phyloP scores from a whole-genome alignment of 1,139 yeast genomes.

The Kodamaea suecica region DNA sequence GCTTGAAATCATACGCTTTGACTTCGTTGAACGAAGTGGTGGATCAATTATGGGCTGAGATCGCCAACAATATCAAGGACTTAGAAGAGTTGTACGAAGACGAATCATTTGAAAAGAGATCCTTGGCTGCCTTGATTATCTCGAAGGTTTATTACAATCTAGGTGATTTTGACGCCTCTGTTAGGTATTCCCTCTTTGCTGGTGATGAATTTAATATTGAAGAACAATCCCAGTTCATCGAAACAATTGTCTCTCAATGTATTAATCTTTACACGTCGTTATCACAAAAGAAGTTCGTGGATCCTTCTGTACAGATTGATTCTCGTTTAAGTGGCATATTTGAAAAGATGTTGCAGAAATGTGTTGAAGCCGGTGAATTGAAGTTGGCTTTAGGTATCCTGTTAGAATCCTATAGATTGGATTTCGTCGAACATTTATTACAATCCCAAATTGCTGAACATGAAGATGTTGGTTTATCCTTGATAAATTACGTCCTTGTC shows the following conservation, averaged over 20 bases:
- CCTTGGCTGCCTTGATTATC: constrained; percentile 86
- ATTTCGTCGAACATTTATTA: constrained; percentile 67
- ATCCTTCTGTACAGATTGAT: constrained; percentile 46
- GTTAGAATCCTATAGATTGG: constrained; percentile 82
- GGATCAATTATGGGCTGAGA: constrained; percentile 96
- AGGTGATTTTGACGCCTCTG: constrained; percentile 92
- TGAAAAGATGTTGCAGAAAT: constrained; percentile 82
- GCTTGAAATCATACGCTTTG: constrained; percentile 81
- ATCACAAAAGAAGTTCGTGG: constrained; percentile 54
- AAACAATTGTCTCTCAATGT: constrained; percentile 91
- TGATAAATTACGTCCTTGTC: constrained; percentile 73
- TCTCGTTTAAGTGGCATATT: constrained; percentile 65
- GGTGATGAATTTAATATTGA: constrained; percentile 78
- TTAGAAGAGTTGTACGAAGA: constrained; percentile 92
- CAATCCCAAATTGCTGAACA: constrained; percentile 36
- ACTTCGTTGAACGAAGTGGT: constrained; percentile 77
- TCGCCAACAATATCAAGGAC: constrained; percentile 84
- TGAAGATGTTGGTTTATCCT: constrained; percentile 48
- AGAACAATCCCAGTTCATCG: constrained; percentile 77
- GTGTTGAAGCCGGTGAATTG: constrained; percentile 67
- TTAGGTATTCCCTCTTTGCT: constrained; percentile 82
- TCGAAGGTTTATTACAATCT: constrained; percentile 93
- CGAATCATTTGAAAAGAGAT: constrained; percentile 66
- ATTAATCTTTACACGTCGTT: constrained; percentile 74
- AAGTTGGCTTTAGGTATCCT: constrained; percentile 89